Conservation (phyloP, 2,329 filamentous ascomycete species). For the Fusarium secorum region DNA sequence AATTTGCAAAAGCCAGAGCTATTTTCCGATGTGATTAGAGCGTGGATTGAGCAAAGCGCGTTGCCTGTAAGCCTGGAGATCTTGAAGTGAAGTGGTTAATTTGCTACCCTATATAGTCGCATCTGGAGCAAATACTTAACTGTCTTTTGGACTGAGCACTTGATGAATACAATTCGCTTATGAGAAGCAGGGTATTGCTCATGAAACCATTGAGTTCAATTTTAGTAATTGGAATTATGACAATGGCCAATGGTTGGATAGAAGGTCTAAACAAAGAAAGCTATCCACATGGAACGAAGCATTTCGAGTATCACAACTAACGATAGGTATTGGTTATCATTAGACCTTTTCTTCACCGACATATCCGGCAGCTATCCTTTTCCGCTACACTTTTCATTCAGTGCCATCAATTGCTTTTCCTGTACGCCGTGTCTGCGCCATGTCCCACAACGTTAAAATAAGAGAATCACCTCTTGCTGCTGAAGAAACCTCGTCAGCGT, state of each 20-base stretch:
- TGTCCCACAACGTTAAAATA: not conserved
- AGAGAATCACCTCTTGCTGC: not conserved
- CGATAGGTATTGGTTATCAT: not conserved
- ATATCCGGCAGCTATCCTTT: not conserved
- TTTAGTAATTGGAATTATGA: not conserved
- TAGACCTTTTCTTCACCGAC: not conserved
- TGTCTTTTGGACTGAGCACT: not conserved
- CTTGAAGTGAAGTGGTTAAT: conserved; percentile 3
- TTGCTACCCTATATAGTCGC: conserved; percentile 8
- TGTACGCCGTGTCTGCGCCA: not conserved
- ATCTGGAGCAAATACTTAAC: not conserved
- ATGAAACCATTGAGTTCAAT: not conserved
- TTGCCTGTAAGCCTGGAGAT: conserved; percentile 42
- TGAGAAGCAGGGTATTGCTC: conserved; percentile 9
- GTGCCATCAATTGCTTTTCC: not conserved
- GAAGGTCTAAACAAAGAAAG: not conserved
- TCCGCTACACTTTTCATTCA: not conserved
- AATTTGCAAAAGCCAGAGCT: conserved; percentile 51
- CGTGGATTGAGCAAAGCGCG: conserved; percentile 45
- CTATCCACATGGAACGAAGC: not conserved
- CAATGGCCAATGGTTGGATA: not conserved
- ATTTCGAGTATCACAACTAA: not conserved
- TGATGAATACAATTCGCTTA: not conserved
- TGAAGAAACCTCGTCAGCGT: conserved; percentile 12
- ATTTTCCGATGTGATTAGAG: conserved; percentile 48